phyloP scores from a whole-genome alignment of 352 stramenopile species.

The Globisporangium parvum region DNA sequence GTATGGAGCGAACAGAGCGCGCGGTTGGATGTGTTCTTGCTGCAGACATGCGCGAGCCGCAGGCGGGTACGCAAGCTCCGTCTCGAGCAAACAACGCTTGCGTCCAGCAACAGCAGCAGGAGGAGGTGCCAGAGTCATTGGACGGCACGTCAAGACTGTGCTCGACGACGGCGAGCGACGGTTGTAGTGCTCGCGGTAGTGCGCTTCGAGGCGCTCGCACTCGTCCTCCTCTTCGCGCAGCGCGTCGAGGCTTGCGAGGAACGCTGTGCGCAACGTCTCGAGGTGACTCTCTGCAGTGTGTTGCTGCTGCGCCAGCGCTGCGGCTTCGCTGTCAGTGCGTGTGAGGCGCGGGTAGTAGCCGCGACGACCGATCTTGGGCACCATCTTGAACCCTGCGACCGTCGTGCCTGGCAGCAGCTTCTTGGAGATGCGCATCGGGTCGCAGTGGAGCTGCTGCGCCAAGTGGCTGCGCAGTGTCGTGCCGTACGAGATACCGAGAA shows the following conservation, averaged over 20 bases:
- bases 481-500: conserved; percentile 62
- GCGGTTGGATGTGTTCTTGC: not conserved
- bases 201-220: conserved; percentile 7
- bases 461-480: conserved; percentile 72
- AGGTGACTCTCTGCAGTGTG: conserved; percentile 29
- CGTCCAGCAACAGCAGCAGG: not conserved
- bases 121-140: not conserved
- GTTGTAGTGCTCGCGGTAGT: conserved; percentile 4
- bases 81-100: not conserved
- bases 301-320: conserved; percentile 17
- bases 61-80: not conserved
- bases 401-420: conserved; percentile 54
- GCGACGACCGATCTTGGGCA: conserved; percentile 63
- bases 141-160: not conserved
- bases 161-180: not conserved
- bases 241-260: conserved; percentile 57
- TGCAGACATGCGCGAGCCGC: not conserved
- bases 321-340: conserved; percentile 28
- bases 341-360: conserved; percentile 53
- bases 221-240: conserved; percentile 28
- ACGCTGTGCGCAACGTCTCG: conserved; percentile 26
- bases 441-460: conserved; percentile 59
- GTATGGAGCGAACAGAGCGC: not conserved
- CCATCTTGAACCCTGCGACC: conserved; percentile 62
- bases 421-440: conserved; percentile 80